These are phyloP conservation scores for Isabelozyma rhagii DNA, from an alignment of 805 yeast genomes.

Conservation along the genomic window DNA sequence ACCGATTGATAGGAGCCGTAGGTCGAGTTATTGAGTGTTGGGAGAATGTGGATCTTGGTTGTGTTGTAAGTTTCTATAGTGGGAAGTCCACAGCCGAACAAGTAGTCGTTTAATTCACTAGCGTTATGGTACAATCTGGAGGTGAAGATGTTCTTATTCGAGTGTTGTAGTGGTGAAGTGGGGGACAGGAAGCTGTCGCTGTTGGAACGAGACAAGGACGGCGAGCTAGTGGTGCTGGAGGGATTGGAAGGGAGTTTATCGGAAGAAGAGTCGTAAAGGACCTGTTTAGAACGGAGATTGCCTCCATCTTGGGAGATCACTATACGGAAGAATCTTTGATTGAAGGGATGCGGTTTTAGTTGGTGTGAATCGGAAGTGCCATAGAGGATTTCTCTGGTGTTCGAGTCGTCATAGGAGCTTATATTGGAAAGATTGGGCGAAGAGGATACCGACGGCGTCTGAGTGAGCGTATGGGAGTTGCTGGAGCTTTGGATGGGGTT, in stretches of 20 bases:
- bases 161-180: not conserved
- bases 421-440: not conserved
- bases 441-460: not conserved
- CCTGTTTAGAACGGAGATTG: conserved; percentile 42
- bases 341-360: conserved; percentile 22
- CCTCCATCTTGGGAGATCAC: conserved; percentile 53
- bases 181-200: not conserved
- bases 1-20: conserved; percentile 31
- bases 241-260: conserved; percentile 12
- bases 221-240: not conserved
- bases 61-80: conserved; percentile 41
- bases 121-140: conserved; percentile 37
- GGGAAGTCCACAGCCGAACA: conserved; percentile 58
- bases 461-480: not conserved
- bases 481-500: not conserved
- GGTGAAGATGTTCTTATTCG: conserved; percentile 15
- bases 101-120: conserved; percentile 46
- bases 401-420: conserved; percentile 41
- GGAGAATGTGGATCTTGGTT: conserved; percentile 48
- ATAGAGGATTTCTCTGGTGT: conserved; percentile 45
- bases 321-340: conserved; percentile 35
- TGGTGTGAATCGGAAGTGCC: conserved; percentile 33
- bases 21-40: conserved; percentile 35
- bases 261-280: conserved; percentile 45
- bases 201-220: not conserved